Conservation (phyloP, 495 filamentous ascomycete species). For the Xylaria acuta region DNA sequence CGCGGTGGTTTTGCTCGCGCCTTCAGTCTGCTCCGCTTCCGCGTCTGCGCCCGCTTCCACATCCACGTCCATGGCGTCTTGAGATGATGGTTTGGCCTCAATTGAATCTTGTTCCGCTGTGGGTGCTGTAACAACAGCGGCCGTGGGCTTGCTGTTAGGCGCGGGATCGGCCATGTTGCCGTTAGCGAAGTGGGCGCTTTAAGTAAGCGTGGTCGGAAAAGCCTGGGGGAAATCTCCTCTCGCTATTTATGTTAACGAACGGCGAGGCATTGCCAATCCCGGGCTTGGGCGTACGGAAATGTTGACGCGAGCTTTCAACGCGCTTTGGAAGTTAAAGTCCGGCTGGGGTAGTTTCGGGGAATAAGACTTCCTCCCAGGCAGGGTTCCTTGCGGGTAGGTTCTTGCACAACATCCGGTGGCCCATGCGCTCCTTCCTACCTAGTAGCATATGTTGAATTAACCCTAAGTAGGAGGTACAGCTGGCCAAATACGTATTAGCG, state of each 20-base stretch:
- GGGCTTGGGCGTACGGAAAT: neutral
- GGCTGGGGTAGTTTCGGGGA: neutral
- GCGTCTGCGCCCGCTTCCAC: neutral
- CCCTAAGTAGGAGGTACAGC: no score
- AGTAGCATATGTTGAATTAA: no score
- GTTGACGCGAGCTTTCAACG: neutral
- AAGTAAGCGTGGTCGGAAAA: neutral
- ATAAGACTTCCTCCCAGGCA: neutral
- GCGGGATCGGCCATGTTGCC: conserved; percentile 21
- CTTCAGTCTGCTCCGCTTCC: neutral
- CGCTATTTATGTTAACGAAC: neutral
- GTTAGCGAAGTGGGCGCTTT: neutral
- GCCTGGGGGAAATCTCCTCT: neutral
- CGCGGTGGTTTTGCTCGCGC: neutral
- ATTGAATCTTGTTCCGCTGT: conserved; percentile 54
- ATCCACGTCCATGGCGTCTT: conserved; percentile 32
- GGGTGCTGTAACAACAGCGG: conserved; percentile 21
- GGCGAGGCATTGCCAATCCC: conserved; percentile 5
- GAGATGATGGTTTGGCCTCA: conserved; percentile 48
- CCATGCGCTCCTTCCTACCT: neutral
- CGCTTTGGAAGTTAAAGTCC: neutral
- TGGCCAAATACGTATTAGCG: no score
- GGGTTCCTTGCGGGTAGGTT: conserved; percentile 10
- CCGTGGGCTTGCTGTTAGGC: conserved; percentile 11
- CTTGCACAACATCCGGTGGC: neutral